Percentiles rank a stretch among this genome's conserved stretches.
These are phyloP conservation scores for Suaeda aralocaspica DNA, from an alignment of 148 eudicot species.

Conservation along the genomic window DNA sequence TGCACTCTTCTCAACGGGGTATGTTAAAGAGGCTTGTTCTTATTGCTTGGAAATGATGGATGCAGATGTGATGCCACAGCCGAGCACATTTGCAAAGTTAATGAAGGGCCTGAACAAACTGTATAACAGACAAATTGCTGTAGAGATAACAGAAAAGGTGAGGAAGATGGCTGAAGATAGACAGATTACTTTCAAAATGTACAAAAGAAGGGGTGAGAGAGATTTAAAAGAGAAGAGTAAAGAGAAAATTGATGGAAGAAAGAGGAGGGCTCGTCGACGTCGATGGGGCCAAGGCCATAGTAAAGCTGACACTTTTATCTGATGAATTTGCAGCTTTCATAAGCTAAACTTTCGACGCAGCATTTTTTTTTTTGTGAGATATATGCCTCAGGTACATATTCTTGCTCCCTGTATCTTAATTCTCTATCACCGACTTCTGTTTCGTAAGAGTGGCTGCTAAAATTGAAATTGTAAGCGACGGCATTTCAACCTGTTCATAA, in stretches of 20 bases:
- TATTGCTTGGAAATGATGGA: slow-evolving; percentile 96
- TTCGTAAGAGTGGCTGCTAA: background rate
- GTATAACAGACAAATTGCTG: slow-evolving; percentile 85
- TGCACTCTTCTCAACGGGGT: slow-evolving; percentile 78
- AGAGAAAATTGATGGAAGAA: slow-evolving; percentile 62
- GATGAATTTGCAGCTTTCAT: slow-evolving; percentile 13
- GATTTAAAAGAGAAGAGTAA: slow-evolving; percentile 80
- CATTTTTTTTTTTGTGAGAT: background rate
- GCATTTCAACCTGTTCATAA: background rate
- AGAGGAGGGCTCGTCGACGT: slow-evolving; percentile 69
- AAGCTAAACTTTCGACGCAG: background rate
- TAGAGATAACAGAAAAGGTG: slow-evolving; percentile 88
- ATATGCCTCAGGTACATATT: slow-evolving; percentile 3
- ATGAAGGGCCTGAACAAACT: slow-evolving; percentile 75
- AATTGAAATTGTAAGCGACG: background rate
- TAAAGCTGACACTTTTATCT: slow-evolving; percentile 37
- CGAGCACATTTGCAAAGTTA: slow-evolving; percentile 86
- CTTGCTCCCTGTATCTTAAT: background rate
- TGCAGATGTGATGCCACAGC: slow-evolving; percentile 80
- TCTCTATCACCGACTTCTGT: background rate
- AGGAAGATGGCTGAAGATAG: slow-evolving; percentile 93
- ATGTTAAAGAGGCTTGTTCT: slow-evolving; percentile 87
- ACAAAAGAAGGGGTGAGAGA: slow-evolving; percentile 89
- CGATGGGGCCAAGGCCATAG: slow-evolving; percentile 52
- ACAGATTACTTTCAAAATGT: slow-evolving; percentile 83